Percentiles rank a stretch among this genome's conserved stretches.
Evolutionary conservation across 106 monocot genomes (phyloP).

Genomic region (Vanilla planifolia): DNA sequence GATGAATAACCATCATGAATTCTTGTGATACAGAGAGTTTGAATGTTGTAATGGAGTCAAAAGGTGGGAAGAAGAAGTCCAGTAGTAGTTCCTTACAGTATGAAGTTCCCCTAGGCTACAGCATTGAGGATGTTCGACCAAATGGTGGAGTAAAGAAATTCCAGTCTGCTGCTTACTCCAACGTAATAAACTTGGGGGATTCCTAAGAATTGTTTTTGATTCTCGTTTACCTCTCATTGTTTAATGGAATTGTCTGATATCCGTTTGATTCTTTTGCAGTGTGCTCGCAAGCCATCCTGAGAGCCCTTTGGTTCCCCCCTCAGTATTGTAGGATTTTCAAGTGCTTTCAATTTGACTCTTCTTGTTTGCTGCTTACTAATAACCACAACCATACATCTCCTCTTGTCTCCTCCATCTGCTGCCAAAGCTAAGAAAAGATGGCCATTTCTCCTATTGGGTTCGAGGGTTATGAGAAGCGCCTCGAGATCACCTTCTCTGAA

Average conservation of each 20-base stretch:
- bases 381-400: constrained; percentile 14
- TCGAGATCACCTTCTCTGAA: constrained; percentile 45
- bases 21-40: constrained; percentile 26
- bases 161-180: constrained; percentile 65
- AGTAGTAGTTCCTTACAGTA: constrained; percentile 43
- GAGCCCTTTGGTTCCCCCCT: constrained; percentile 9
- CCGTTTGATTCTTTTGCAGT: constrained; percentile 22
- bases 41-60: constrained; percentile 69
- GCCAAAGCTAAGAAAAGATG: background rate
- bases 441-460: constrained; percentile 43
- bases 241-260: background rate
- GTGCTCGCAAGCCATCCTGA: constrained; percentile 67
- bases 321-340: constrained; percentile 17
- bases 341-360: background rate
- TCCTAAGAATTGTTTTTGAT: background rate
- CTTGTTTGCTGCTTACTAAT: constrained; percentile 35
- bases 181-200: constrained; percentile 22
- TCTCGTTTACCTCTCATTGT: background rate
- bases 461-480: constrained; percentile 60
- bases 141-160: constrained; percentile 62
- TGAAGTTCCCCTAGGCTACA: constrained; percentile 64
- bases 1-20: background rate
- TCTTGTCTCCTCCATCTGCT: too few relatives aligned
- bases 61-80: constrained; percentile 47
- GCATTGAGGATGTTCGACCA: constrained; percentile 65